phyloP scores from a whole-genome alignment of 2,329 filamentous ascomycete species.

The Acrodontium crateriforme region DNA sequence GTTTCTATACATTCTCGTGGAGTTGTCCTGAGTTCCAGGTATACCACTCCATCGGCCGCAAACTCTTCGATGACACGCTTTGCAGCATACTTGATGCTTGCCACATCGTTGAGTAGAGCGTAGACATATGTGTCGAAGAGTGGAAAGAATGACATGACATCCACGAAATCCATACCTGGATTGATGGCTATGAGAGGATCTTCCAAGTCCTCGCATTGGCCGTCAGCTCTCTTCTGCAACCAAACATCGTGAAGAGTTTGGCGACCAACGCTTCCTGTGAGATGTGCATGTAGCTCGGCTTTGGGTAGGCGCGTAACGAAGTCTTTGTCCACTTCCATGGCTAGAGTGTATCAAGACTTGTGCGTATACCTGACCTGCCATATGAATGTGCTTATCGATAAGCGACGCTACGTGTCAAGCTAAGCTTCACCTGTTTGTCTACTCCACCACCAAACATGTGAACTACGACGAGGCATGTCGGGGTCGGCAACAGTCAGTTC shows the following conservation, averaged over 20 bases:
- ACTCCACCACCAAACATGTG: no score
- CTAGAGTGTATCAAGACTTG: no score
- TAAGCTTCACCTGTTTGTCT: no score
- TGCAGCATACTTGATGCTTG: slow-evolving; percentile 44
- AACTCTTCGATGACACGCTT: slow-evolving; percentile 53
- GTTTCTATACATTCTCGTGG: slow-evolving; percentile 47
- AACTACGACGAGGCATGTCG: no score
- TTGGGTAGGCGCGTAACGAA: slow-evolving; percentile 29
- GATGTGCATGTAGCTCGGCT: slow-evolving; percentile 59
- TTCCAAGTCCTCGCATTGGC: slow-evolving; percentile 41
- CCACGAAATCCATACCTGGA: slow-evolving; percentile 32
- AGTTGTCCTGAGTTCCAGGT: slow-evolving; percentile 69
- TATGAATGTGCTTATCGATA: no score
- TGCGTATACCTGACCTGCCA: no score
- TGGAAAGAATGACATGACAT: slow-evolving; percentile 51
- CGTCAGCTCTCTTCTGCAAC: slow-evolving; percentile 40
- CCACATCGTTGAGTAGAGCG: slow-evolving; percentile 50
- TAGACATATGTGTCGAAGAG: slow-evolving; percentile 73
- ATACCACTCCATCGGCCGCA: slow-evolving; percentile 55
- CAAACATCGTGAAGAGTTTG: slow-evolving; percentile 63
- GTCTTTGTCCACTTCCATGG: no score
- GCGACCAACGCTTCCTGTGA: slow-evolving; percentile 64
- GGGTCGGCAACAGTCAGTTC: no score
- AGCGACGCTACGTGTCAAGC: no score
- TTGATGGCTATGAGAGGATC: slow-evolving; percentile 60